Percentiles rank a stretch among this genome's conserved stretches.
These are phyloP conservation scores for Yarrowia keelungensis DNA, from an alignment of 805 yeast genomes.

Conservation along the genomic window DNA sequence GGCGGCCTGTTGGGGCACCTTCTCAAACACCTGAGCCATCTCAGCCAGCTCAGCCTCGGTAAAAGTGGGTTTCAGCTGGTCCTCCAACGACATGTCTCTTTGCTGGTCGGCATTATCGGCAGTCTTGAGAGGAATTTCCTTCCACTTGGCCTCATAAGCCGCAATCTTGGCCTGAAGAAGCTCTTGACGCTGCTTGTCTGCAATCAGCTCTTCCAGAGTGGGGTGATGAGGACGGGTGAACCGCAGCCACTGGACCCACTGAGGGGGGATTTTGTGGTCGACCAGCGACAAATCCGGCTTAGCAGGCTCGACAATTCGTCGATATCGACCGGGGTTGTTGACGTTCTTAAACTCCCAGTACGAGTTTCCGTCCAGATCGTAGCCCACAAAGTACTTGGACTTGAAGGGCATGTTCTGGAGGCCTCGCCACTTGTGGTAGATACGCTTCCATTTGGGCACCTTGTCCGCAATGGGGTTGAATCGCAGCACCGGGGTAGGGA, in stretches of 20 bases:
- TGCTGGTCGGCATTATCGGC: slow-evolving; percentile 25
- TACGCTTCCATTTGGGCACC: slow-evolving; percentile 34
- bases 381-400: slow-evolving; percentile 67
- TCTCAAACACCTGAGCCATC: slow-evolving; percentile 24
- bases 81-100: slow-evolving; percentile 27
- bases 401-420: slow-evolving; percentile 72
- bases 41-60: slow-evolving; percentile 12
- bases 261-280: slow-evolving; percentile 63
- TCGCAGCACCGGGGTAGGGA: slow-evolving; percentile 27
- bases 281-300: slow-evolving; percentile 57
- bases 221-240: slow-evolving; percentile 68
- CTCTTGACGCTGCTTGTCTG: slow-evolving; percentile 64
- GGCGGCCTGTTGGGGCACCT: slow-evolving; percentile 12
- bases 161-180: slow-evolving; percentile 59
- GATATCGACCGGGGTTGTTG: slow-evolving; percentile 57
- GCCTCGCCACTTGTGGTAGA: slow-evolving; percentile 36
- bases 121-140: slow-evolving; percentile 48
- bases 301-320: slow-evolving; percentile 70
- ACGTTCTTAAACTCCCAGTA: slow-evolving; percentile 80
- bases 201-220: slow-evolving; percentile 63
- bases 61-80: slow-evolving; percentile 13
- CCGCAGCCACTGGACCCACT: slow-evolving; percentile 83
- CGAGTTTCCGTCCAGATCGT: slow-evolving; percentile 82
- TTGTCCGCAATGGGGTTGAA: slow-evolving; percentile 38
- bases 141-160: slow-evolving; percentile 53